Evolutionary conservation across 768 basidiomycete species (phyloP), one percentile per base, ranked within the genome.

Genomic region (Panus rudis): DNA sequence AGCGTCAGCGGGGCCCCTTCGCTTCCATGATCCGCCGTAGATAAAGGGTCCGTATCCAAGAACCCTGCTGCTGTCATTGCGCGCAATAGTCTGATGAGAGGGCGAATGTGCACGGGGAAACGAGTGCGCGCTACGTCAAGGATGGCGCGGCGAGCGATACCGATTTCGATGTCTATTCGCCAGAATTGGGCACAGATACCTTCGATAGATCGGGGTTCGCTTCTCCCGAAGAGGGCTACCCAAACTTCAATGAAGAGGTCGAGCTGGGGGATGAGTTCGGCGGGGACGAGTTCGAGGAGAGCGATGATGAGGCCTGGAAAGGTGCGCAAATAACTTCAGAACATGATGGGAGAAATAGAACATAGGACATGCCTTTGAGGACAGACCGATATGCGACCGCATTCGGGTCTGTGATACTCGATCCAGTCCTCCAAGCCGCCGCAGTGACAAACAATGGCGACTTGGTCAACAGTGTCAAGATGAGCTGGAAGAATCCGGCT

Each of bases 181-280:
- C 92, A 97, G 60, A 79, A 93, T 51, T 92, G 88, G 4, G 72
- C 66, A 50, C 83, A 85, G 46, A 94, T 79, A 3, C 76, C 77
- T 10, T 75, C 68, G 20, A 85, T 71, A 22, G 86, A 76, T 45
- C 63, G 57, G 58, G 66, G 60, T 67, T 79, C 81, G 51, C 84
- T 86, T 20, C 84, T 73, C 5, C 89, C 88, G 45, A 84, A 89
- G 13, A 94, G 67, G 0, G 81, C 75, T 39, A 84, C 75, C 84
- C 88, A 90, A 7, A 85, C 77, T 41, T 88, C 78, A 28, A 86
- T 68, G 6, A 92, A 68, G 2, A 65, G 67, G 11, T 83, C 76
- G 48, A 86, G 85, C 46, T 88, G 79, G 0, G 82, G 78, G 25
- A 93, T 75, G n/a, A 76, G 66, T 56, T 92, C 88, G 8, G 89